These are phyloP conservation scores for Theobroma cacao DNA, from an alignment of 345 rosid genomes.

Conservation along the genomic window DNA sequence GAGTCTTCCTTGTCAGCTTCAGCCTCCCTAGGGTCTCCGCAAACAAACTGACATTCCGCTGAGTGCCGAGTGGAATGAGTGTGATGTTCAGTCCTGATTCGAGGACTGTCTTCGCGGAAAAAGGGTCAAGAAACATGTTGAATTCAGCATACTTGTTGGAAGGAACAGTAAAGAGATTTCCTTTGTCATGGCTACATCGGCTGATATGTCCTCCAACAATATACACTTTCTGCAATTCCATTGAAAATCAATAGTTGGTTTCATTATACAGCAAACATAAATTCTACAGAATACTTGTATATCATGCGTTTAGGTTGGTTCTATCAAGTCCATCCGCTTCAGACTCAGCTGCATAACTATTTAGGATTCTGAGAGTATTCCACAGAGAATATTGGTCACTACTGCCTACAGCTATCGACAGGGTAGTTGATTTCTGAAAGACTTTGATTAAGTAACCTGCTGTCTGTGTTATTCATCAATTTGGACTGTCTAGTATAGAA, in stretches of 20 bases:
- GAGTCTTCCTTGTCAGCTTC: constrained; percentile 36
- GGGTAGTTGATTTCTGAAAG: background rate
- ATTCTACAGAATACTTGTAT: background rate
- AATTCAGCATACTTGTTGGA: constrained; percentile 62
- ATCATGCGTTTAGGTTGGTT: too few species aligned
- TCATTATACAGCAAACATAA: background rate
- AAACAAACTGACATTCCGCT: constrained; percentile 50
- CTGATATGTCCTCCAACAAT: constrained; percentile 83
- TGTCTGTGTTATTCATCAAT: background rate
- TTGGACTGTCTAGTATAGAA: background rate
- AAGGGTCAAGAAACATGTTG: constrained; percentile 89
- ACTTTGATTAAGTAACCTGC: background rate
- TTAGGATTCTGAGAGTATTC: too few species aligned
- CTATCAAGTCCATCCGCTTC: too few species aligned
- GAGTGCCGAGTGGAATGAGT: constrained; percentile 65
- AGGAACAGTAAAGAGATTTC: constrained; percentile 53
- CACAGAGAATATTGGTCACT: too few species aligned
- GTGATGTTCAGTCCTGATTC: constrained; percentile 60
- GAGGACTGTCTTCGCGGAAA: constrained; percentile 71
- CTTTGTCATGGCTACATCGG: constrained; percentile 33
- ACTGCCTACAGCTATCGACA: background rate
- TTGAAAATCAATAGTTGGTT: background rate
- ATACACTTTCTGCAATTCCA: constrained; percentile 55
- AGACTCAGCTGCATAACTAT: too few species aligned
- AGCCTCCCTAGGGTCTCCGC: constrained; percentile 31